Conservation (phyloP, 495 filamentous ascomycete genomes). For the Tuber brumale region DNA sequence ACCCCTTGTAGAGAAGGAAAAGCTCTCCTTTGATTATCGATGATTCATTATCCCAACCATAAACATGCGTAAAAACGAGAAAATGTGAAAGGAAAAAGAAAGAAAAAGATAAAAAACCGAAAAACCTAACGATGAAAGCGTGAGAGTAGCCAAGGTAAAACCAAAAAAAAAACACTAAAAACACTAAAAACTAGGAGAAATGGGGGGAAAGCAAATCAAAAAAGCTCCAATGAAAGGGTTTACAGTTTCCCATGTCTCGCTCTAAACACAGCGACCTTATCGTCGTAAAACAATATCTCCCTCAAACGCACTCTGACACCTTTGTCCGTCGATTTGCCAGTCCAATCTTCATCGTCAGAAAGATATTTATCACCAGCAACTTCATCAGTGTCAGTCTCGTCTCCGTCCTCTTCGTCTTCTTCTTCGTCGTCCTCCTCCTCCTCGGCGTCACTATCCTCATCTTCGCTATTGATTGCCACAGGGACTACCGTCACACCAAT, state of each 20-base stretch:
- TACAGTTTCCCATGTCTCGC: conserved; percentile 67
- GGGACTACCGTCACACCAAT: conserved; percentile 38
- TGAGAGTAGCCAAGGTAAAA: neutral
- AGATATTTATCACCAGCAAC: conserved; percentile 46
- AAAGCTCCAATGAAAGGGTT: conserved; percentile 2
- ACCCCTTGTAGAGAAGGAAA: neutral
- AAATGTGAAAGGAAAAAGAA: neutral
- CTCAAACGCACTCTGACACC: conserved; percentile 58
- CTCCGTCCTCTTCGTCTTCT: conserved; percentile 44
- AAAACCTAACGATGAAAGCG: neutral
- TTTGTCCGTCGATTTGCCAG: conserved; percentile 46
- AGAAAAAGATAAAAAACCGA: neutral
- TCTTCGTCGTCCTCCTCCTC: conserved; percentile 48
- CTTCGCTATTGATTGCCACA: conserved; percentile 45
- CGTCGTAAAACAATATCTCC: conserved; percentile 85
- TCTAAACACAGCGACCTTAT: conserved; percentile 78
- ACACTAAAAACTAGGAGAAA: neutral
- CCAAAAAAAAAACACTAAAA: neutral
- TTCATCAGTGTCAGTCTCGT: conserved; percentile 42
- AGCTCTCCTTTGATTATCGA: neutral
- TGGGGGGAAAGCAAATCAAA: neutral
- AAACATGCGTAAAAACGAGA: neutral
- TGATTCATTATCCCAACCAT: neutral
- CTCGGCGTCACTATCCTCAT: conserved; percentile 43
- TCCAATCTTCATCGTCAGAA: conserved; percentile 44